Conservation (phyloP, 2,329 filamentous ascomycete genomes). For the Aspergillus hortae region DNA sequence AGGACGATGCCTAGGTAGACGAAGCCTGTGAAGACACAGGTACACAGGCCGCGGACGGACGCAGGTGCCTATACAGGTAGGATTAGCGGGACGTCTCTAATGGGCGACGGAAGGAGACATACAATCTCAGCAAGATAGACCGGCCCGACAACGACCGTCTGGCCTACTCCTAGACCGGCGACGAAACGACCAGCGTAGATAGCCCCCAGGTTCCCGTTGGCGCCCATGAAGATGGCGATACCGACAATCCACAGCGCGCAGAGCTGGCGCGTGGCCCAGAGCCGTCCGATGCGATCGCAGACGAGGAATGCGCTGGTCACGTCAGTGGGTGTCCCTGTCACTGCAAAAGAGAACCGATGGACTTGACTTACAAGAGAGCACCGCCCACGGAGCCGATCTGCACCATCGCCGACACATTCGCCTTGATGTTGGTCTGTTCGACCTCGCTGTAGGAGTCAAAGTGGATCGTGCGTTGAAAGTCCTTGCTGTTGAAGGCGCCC, state of each 20-base stretch:
- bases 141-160: constrained; percentile 50
- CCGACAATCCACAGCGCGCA: constrained; percentile 42
- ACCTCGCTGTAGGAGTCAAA: constrained; percentile 52
- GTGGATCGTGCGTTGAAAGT: constrained; percentile 60
- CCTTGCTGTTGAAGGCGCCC: constrained; percentile 64
- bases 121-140: constrained; percentile 70
- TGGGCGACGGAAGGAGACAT: background rate
- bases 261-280: constrained; percentile 40
- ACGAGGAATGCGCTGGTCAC: constrained; percentile 44
- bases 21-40: constrained; percentile 65
- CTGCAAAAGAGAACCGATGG: no score
- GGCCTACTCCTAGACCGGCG: constrained; percentile 42
- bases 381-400: constrained; percentile 73
- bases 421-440: constrained; percentile 64
- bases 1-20: constrained; percentile 77
- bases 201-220: constrained; percentile 35
- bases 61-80: constrained; percentile 49
- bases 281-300: constrained; percentile 47
- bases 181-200: constrained; percentile 45
- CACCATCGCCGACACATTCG: constrained; percentile 77
- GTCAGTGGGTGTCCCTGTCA: background rate
- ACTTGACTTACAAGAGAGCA: constrained; percentile 53
- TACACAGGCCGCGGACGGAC: constrained; percentile 68
- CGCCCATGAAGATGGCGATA: constrained; percentile 44
- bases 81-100: background rate